Evolutionary conservation across 306 rosid species (phyloP), one percentile per base, ranked within the genome.

Genomic region (Arachis stenosperma): DNA sequence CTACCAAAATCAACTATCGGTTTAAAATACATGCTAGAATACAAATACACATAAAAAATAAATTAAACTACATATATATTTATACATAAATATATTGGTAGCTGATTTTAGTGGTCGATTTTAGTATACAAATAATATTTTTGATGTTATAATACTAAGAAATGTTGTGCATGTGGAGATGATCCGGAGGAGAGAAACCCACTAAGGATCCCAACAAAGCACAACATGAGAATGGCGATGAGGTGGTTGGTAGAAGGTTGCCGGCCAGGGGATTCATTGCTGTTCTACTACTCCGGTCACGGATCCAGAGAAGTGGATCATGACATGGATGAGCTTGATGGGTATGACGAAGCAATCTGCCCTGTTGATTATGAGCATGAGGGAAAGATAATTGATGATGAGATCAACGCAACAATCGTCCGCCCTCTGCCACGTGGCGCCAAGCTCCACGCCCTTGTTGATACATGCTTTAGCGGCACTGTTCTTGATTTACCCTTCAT

Each of bases 241-340:
- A 59, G 71, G 75, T 89, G 91, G 94, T 76, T 89, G 75, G 83
- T 85, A 3, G 80, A 83, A 11, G 95, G 88, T 41, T 67, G 84
- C 69, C 77, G 65, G 66, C 58, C 82, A 46, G 87, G 95, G 33
- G 90, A 87, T 76, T 89, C 95, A 6, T 51, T 89, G 74, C 84
- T 87, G 55, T 82, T 89, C 71, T 73, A 87, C 76, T 87, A 37
- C 83, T 89, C 95, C 8, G 95, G 95, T 48, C 95, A 87, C 33
- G 95, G 90, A 61, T 72, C 83, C 5, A 65, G 55, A 36, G 65
- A 69, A 80, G 71, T 6, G 2, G 88, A 87, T 65, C 22, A 2
- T 1, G 46, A 61, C 85, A 61, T 55, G 75, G 91, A 87, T 54
- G 95, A 89, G 83, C 4, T 79, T 9, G 91, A 89, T 9, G 90